Percentiles rank a stretch among this genome's conserved stretches.
Conservation (phyloP, 805 yeast genomes). For the Metschnikowia baotianmanensis region DNA sequence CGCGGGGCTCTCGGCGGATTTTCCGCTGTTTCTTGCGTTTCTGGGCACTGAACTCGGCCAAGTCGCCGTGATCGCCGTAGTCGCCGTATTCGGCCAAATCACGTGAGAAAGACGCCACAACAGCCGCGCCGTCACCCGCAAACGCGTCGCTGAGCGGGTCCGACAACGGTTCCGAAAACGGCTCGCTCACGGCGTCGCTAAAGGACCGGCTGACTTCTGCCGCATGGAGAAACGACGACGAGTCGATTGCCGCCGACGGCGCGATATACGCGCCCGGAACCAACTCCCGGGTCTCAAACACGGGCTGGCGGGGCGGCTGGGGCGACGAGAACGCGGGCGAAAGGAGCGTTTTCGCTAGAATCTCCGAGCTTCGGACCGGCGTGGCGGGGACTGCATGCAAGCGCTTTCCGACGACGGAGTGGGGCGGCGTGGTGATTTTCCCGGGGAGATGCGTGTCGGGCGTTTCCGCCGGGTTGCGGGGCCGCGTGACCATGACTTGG, state of each 20-base stretch:
- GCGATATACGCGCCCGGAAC: no score
- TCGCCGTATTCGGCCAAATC: slow-evolving; percentile 1
- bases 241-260: slow-evolving; percentile 16
- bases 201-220: slow-evolving; percentile 4
- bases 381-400: slow-evolving; percentile 20
- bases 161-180: no score
- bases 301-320: slow-evolving; percentile 24
- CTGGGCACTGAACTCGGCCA: no score
- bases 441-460: slow-evolving; percentile 21
- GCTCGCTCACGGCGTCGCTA: slow-evolving; percentile 6
- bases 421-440: slow-evolving; percentile 42
- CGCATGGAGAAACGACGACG: slow-evolving; percentile 11
- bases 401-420: slow-evolving; percentile 21
- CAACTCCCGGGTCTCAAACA: no score
- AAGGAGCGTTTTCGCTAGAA: slow-evolving; percentile 21
- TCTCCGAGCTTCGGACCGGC: slow-evolving; percentile 16
- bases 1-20: slow-evolving; percentile 28
- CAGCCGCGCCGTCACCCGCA: neutral
- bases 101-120: slow-evolving; percentile 4
- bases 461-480: slow-evolving; percentile 20
- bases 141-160: slow-evolving; percentile 7
- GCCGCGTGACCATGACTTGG: slow-evolving; percentile 1
- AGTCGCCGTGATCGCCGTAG: no score
- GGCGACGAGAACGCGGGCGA: slow-evolving; percentile 54
- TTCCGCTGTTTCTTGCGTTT: slow-evolving; percentile 29